Evolutionary conservation across 495 filamentous ascomycete species (phyloP).

Genomic region (Xylaria longipes): DNA sequence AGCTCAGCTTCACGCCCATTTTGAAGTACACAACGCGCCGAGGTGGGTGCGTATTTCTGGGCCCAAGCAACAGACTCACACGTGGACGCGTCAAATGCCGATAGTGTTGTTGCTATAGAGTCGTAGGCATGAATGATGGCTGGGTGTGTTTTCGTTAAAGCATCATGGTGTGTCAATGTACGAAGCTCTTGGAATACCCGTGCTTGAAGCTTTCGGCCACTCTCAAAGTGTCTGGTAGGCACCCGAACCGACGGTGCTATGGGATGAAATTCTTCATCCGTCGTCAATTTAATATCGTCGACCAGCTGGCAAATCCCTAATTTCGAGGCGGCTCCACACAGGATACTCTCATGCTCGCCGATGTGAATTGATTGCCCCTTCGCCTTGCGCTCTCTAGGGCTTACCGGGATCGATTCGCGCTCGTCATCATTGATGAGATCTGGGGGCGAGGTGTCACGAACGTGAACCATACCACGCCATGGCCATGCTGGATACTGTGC

Average conservation of each 20-base stretch:
- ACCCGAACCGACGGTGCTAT: slow-evolving; percentile 51
- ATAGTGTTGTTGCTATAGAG: slow-evolving; percentile 64
- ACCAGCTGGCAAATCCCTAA: slow-evolving; percentile 35
- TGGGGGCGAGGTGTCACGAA: slow-evolving; percentile 48
- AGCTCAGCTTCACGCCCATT: slow-evolving; percentile 70
- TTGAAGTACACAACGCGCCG: slow-evolving; percentile 78
- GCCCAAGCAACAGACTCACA: slow-evolving; percentile 79
- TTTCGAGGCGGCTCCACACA: slow-evolving; percentile 30
- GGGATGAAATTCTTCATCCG: slow-evolving; percentile 47
- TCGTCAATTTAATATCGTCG: slow-evolving; percentile 42
- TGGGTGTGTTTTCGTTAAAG: slow-evolving; percentile 52
- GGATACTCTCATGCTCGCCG: slow-evolving; percentile 50
- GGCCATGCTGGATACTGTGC: slow-evolving; percentile 73
- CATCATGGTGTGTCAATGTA: slow-evolving; percentile 27
- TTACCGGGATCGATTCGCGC: background rate
- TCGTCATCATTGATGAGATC: background rate
- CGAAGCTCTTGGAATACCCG: slow-evolving; percentile 47
- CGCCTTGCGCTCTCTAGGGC: slow-evolving; percentile 48
- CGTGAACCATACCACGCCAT: slow-evolving; percentile 65
- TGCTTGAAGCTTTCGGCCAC: slow-evolving; percentile 53
- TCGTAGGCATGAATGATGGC: slow-evolving; percentile 66
- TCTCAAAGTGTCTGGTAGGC: slow-evolving; percentile 56
- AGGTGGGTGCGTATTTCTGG: slow-evolving; percentile 84
- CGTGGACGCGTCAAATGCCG: slow-evolving; percentile 78
- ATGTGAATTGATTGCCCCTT: slow-evolving; percentile 57